Base-by-base conservation (phyloP, 768 basidiomycete genomes). In the Tephrocybe rancida region DNA sequence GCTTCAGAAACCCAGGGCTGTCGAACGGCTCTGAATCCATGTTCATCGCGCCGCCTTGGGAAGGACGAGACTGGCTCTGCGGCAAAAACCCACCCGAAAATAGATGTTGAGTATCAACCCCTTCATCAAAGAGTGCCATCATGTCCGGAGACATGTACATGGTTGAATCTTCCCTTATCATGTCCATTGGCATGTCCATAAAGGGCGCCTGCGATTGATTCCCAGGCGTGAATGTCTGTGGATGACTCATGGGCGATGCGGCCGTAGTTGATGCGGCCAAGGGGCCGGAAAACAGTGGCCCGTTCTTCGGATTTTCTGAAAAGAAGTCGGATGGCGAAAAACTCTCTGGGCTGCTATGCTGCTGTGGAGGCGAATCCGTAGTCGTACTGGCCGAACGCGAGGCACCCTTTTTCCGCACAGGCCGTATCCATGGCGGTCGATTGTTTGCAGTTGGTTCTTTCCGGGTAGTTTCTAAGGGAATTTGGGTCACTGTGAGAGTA, bases 381-480 rank as follows among this genome's bases (percentile, higher is more conserved):
- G 72, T 43, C 21, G 53, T 38, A 34, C 47, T 70, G 35, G 61
- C 70, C 22, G 81, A 80, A 54, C 75, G 74, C 45, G 77, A 70
- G 19, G 66, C 70, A 41, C 82, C 78, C 74, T 89, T 90, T 68
- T 90, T 92, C 55, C 86, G 88, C 7, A 94, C 86, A 7, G 93
- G 94, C 43, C 93, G 84, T 54, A 95, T 83, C 93, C 94, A 96
- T 7, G 93, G 89, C 10, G 87, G 89, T 14, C 92, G 81, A 2
- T 75, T 73, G 39, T 78, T 77, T 14, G 68, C 56, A 13, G 69
- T 59, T 11, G 76, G 75, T 21, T 86, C 82, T 46, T 79, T 77
- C 22, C 78, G 77, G 26, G 81, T 75, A 0, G 85, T 77, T 62
- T 95, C 92, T 44, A 95, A 80, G 43, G 94, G 92, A 57, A 95